Evolutionary conservation across 106 monocot genomes (phyloP), one percentile per base, ranked within the genome.

Genomic region (Dendrobium chrysotoxum): DNA sequence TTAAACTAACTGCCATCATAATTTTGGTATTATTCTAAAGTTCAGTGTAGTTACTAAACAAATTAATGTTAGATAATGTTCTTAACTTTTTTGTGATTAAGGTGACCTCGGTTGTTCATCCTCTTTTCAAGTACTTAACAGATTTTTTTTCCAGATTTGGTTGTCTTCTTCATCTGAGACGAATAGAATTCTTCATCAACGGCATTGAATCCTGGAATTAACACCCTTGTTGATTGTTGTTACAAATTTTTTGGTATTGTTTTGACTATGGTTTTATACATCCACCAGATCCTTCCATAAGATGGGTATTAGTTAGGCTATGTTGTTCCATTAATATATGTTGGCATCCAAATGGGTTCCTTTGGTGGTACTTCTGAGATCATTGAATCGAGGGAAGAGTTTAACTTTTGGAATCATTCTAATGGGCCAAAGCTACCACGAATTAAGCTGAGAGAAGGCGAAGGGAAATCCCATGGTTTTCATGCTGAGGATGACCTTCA

Each of bases 321-420:
- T 71, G 71, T 71, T 38, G 2, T 26, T 4, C 35, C 28, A 71
- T 28, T 71, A 13, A 71, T 71, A 5, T 71, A 12, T 23, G 1
- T 71, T 23, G 4, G 16, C 1, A 42, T 40, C 40, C 41, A 74
- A 81, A 90, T 90, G 92, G 85, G 83, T 73, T 80, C 88, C 21
- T 79, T 75, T 68, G 76, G 84, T 53, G 76, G 78, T 4, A 25
- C 40, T 53, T 85, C 55, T 75, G 88, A 85, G 73, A 88, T 85
- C 65, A 58, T 85, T 74, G 88, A 88, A 83, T 71, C 61, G 20
- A 74, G 68, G 7, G 78, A 87, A 16, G 87, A 85, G 57, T 31
- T 76, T 0, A 38, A 58, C n/a, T 45, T 79, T n/a, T 35, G 64
- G 42, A 75, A 41, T 74, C 38, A 76, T 77, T 81, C 23, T 74